Evolutionary conservation across 345 rosid species (phyloP).

Genomic region (Abelmoschus esculentus): DNA sequence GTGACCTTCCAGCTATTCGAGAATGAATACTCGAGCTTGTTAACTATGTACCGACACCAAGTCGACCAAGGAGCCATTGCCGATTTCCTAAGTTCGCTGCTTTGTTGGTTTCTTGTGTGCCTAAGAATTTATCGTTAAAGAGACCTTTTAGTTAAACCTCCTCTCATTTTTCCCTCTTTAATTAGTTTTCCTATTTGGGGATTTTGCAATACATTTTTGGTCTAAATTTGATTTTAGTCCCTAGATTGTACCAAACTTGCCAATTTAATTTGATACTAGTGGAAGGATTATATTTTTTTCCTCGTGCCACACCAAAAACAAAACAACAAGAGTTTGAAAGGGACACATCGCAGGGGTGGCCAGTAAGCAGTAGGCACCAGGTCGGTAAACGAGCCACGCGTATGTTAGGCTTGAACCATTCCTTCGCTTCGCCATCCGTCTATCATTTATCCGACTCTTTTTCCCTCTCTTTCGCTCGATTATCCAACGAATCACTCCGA

Average conservation of each 20-base stretch:
- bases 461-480: not conserved
- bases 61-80: constrained; percentile 70
- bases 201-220: no score
- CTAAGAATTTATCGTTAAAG: no score
- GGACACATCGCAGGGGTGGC: not conserved
- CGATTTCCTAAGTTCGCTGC: not conserved
- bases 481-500: not conserved
- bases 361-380: not conserved
- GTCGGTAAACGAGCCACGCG: constrained; percentile 14
- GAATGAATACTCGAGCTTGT: constrained; percentile 67
- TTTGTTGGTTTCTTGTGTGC: no score
- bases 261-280: no score
- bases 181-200: no score
- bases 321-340: no score
- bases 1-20: constrained; percentile 56
- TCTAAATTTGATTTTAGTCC: no score
- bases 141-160: no score
- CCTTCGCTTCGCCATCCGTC: not conserved
- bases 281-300: no score
- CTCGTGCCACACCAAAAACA: no score
- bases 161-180: no score
- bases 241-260: no score
- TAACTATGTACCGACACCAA: constrained; percentile 62
- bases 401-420: constrained; percentile 1
- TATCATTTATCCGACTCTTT: not conserved